Conservation (phyloP, 2,329 filamentous ascomycete species). For the Diatrype stigma region DNA sequence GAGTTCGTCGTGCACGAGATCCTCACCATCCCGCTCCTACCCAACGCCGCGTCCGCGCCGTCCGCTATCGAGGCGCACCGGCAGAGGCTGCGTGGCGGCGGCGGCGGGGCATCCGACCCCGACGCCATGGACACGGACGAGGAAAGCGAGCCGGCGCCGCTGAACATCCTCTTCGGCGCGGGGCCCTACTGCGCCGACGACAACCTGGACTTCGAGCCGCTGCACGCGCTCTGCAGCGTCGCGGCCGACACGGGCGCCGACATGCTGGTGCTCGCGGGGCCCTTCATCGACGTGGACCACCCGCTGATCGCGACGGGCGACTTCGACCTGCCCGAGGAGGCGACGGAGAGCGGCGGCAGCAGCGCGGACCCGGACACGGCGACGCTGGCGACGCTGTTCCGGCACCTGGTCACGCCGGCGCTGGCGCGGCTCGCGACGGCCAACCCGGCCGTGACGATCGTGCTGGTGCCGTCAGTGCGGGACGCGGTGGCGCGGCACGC, state of each 20-base stretch:
- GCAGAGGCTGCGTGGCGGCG: constrained; percentile 60
- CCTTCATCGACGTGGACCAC: constrained; percentile 89
- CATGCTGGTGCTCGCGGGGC: constrained; percentile 73
- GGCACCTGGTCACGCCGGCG: constrained; percentile 69
- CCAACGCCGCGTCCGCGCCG: constrained; percentile 66
- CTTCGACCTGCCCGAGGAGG: constrained; percentile 68
- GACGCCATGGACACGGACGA: constrained; percentile 58
- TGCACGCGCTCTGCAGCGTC: constrained; percentile 75
- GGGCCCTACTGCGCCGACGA: constrained; percentile 92
- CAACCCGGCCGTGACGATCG: constrained; percentile 73
- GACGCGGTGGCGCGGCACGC: constrained; percentile 63
- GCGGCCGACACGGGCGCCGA: constrained; percentile 74
- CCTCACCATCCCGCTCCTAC: constrained; percentile 69
- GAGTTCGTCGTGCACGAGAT: constrained; percentile 78
- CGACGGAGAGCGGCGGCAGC: too few species aligned
- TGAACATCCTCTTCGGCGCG: constrained; percentile 73
- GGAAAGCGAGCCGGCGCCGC: constrained; percentile 52
- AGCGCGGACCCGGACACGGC: constrained; percentile 71
- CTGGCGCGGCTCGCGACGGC: constrained; percentile 65
- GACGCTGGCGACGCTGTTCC: constrained; percentile 80
- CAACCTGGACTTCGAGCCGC: constrained; percentile 83
- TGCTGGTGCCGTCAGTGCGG: constrained; percentile 78
- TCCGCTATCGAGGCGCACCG: constrained; percentile 64
- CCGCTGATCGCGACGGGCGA: constrained; percentile 78
- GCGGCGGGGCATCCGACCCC: constrained; percentile 25